phyloP scores from a whole-genome alignment of 1,284 basidiomycete genomes.

The Sanghuangporus sanghuang region DNA sequence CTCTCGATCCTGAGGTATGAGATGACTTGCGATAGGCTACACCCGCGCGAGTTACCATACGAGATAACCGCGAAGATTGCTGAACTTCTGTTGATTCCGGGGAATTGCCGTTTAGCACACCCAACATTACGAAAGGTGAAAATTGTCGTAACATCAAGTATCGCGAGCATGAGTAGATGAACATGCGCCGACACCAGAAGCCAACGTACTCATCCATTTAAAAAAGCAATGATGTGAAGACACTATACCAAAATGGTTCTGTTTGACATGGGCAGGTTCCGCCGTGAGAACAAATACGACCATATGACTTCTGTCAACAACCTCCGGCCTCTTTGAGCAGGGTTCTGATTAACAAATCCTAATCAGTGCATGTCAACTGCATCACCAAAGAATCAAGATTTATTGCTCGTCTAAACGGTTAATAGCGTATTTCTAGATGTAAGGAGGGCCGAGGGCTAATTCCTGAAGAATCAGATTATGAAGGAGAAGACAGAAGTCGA shows the following conservation, averaged over 20 bases:
- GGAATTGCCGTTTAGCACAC: not conserved
- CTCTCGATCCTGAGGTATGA: not conserved
- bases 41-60: not conserved
- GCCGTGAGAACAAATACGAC: not conserved
- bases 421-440: not conserved
- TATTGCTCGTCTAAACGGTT: not conserved
- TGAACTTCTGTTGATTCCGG: not conserved
- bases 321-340: not conserved
- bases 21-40: not conserved
- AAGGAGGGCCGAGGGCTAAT: conserved; percentile 16
- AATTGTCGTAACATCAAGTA: not conserved
- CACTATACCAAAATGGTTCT: not conserved
- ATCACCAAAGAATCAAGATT: not conserved
- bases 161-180: not conserved
- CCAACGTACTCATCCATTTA: not conserved
- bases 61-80: not conserved
- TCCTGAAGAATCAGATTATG: not conserved
- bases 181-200: not conserved
- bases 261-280: not conserved
- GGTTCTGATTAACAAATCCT: not conserved
- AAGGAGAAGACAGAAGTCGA: not conserved
- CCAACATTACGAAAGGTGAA: not conserved
- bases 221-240: not conserved
- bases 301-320: not conserved
- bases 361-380: not conserved